phyloP scores from a whole-genome alignment of 2,329 filamentous ascomycete species.

The Tothia fuscella region DNA sequence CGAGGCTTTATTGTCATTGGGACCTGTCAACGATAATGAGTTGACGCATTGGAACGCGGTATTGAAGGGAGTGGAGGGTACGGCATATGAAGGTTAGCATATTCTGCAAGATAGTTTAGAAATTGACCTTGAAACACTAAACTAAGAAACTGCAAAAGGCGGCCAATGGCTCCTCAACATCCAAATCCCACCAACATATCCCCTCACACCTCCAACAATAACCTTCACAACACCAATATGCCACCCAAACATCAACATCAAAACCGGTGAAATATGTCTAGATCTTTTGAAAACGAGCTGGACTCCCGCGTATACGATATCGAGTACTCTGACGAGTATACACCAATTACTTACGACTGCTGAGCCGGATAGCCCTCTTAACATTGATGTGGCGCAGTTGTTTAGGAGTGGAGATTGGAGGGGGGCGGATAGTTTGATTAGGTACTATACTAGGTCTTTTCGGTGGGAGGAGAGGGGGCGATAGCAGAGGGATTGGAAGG shows the following conservation, averaged over 20 bases:
- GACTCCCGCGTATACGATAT: conserved; percentile 76
- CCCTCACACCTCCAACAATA: conserved; percentile 63
- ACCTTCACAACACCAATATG: conserved; percentile 73
- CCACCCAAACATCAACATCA: conserved; percentile 66
- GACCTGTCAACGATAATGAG: conserved; percentile 44
- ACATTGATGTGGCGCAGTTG: conserved; percentile 65
- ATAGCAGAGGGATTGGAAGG: neutral
- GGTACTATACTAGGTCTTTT: conserved; percentile 51
- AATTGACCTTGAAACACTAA: too few species aligned
- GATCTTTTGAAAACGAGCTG: conserved; percentile 69
- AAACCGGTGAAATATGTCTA: conserved; percentile 77
- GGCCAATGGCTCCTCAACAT: conserved; percentile 80
- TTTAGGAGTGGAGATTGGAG: conserved; percentile 55
- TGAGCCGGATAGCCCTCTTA: conserved; percentile 63
- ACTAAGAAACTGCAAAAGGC: conserved; percentile 26
- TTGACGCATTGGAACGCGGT: conserved; percentile 49
- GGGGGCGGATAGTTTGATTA: conserved; percentile 57
- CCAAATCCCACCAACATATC: conserved; percentile 64
- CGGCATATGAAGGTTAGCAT: conserved; percentile 46
- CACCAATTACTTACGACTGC: conserved; percentile 57
- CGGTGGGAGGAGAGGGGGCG: conserved; percentile 3
- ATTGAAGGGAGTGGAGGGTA: conserved; percentile 45
- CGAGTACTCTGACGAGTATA: conserved; percentile 60
- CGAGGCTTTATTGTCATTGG: conserved; percentile 43
- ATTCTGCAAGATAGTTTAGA: too few species aligned